Base-by-base conservation (phyloP, 108 stramenopile genomes). In the Conticribra weissflogii region DNA sequence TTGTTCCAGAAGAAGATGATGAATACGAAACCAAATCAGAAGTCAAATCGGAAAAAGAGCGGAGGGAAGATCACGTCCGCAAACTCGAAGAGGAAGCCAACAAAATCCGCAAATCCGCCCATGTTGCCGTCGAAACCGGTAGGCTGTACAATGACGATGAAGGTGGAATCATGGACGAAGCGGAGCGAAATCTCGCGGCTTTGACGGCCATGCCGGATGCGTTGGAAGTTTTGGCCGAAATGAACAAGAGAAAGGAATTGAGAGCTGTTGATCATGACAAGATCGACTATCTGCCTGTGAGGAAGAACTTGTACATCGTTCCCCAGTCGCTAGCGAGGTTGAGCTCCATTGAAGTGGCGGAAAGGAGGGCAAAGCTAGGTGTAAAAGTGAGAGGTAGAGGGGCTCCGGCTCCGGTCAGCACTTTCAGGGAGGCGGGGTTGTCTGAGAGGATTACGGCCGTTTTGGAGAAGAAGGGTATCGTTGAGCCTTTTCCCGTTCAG, bases 221-320 rank as follows among this genome's bases (percentile, higher is more conserved):
- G 12, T 72, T 98, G 21, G 89, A 96, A 76, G 92, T 97, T 0
- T 71, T 96, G 47, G 91, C 90, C 0, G 92, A 97, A 78, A 79
- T 91, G 59, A 89, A 92, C 60, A 95, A 96, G 66, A 96, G 94
- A 75, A 98, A 98, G 71, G 97, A 96, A 68, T 88, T 98, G 27
- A 83, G 95, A 63, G 76, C 91, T 1, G 95, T 98, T n/a, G 97
- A 98, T 82, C 98, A 98, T 74, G 79, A 73, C 62, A 63, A 81
- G 51, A 81, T 98, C 27, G 91, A 96, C 47, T 98, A 98, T 81
- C 79, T 98, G 31, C 66, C 81, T 31, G 78, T 98, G 68, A 79
- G 92, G 59, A 98, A 98, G 83, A 98, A 98, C 73, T 74, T 98
- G 46, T 98, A 95, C 66, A 84, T 97, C 34, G 88, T 97, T 9